A percentile compares a stretch with the other conserved stretches of the same genome.
Conservation (phyloP, 2,329 filamentous ascomycete species). For the Phialophora tarda region DNA sequence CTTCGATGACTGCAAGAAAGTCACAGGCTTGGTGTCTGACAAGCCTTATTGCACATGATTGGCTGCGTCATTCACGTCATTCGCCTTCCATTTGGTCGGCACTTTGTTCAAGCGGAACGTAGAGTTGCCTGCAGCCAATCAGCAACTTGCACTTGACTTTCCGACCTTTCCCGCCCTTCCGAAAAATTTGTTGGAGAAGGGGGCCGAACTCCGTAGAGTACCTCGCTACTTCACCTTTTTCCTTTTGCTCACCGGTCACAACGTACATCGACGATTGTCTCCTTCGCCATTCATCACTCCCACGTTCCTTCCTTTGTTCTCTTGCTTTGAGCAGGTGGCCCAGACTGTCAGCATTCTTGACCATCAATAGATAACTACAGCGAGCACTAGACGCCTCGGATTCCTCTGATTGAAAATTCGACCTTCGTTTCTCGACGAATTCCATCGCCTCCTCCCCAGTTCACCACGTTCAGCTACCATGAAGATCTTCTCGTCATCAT, state of each 20-base stretch:
- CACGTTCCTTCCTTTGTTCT: slow-evolving; percentile 13
- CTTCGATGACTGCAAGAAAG: slow-evolving; percentile 4
- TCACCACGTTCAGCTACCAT: slow-evolving; percentile 55
- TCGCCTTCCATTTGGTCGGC: not conserved
- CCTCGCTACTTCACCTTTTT: slow-evolving; percentile 9
- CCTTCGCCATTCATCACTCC: slow-evolving; percentile 3
- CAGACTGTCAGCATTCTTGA: not conserved
- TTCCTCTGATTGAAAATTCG: not conserved
- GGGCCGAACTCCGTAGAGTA: slow-evolving; percentile 8
- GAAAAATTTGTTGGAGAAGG: slow-evolving; percentile 13
- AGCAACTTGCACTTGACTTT: not conserved
- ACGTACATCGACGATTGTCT: slow-evolving; percentile 8
- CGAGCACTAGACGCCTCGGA: not conserved
- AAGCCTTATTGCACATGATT: not conserved
- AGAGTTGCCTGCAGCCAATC: not conserved
- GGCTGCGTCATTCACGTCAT: not conserved
- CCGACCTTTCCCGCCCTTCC: slow-evolving; percentile 12
- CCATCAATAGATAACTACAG: slow-evolving; percentile 1
- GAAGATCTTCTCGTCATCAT: slow-evolving; percentile 92
- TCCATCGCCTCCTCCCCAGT: slow-evolving; percentile 38
- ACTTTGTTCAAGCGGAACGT: not conserved
- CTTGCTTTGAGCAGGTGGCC: slow-evolving; percentile 1
- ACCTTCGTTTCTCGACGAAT: not conserved
- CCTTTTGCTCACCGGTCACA: slow-evolving; percentile 6
- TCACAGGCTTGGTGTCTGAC: not conserved